Evolutionary conservation across 83 land plant genomes (phyloP).

Genomic region (Thuja plicata): DNA sequence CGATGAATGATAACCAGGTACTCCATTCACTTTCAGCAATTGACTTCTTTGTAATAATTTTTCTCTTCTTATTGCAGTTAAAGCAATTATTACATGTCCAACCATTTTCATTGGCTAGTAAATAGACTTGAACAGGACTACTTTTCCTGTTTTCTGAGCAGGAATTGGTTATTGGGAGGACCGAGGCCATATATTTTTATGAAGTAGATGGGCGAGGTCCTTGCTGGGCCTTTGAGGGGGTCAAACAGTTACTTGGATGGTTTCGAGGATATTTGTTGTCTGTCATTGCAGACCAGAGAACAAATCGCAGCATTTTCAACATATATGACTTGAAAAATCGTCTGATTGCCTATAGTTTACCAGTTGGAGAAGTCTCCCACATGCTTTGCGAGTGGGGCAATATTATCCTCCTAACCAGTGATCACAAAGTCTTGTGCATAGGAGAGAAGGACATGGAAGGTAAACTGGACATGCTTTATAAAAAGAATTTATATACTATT

Average conservation of each 20-base stretch:
- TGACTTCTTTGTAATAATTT: neutral
- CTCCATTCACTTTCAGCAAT: slow-evolving; percentile 16
- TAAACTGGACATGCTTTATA: slow-evolving; percentile 94
- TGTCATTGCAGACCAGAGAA: slow-evolving; percentile 74
- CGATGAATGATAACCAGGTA: slow-evolving; percentile 94
- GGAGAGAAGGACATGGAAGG: slow-evolving; percentile 99
- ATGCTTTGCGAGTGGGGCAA: slow-evolving; percentile 97
- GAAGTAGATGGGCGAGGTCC: slow-evolving; percentile 98
- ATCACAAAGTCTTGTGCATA: slow-evolving; percentile 70
- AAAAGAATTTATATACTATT: slow-evolving; percentile 89
- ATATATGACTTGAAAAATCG: slow-evolving; percentile 92
- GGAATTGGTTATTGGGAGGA: slow-evolving; percentile 90
- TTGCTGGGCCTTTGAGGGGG: slow-evolving; percentile 99
- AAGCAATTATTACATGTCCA: slow-evolving; percentile 7
- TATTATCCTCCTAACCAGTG: slow-evolving; percentile 70
- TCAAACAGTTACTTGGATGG: slow-evolving; percentile 86
- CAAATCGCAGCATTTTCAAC: slow-evolving; percentile 66
- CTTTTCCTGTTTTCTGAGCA: slow-evolving; percentile 25
- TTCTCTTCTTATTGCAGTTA: neutral
- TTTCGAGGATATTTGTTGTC: slow-evolving; percentile 91
- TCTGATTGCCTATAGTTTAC: slow-evolving; percentile 82
- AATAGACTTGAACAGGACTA: neutral
- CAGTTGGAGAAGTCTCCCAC: slow-evolving; percentile 81
- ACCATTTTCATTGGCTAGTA: neutral
- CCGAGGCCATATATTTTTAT: slow-evolving; percentile 95